phyloP scores from a whole-genome alignment of 202 grass and related monocot species.

The Zoysia matrella region DNA sequence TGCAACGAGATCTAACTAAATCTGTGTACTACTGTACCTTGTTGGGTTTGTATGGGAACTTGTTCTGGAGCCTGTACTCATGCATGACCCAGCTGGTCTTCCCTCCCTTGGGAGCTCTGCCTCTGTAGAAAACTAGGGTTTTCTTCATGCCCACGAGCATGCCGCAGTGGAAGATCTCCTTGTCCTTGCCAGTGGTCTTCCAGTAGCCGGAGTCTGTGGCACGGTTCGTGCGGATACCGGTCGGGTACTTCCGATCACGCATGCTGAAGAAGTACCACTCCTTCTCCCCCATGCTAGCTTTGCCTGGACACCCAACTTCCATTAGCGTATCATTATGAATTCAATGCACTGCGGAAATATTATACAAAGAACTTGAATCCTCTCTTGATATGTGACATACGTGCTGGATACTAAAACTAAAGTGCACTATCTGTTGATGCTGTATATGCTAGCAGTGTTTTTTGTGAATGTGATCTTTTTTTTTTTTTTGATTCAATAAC shows the following conservation, averaged over 20 bases:
- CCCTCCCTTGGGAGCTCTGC: slow-evolving; percentile 57
- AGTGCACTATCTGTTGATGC: too few relatives aligned
- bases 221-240: slow-evolving; percentile 60
- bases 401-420: too few relatives aligned
- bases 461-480: background rate
- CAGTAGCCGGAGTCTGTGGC: slow-evolving; percentile 67
- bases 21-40: slow-evolving; percentile 30
- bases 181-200: slow-evolving; percentile 71
- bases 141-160: slow-evolving; percentile 63
- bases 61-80: slow-evolving; percentile 65
- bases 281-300: slow-evolving; percentile 38
- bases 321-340: background rate
- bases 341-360: background rate
- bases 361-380: background rate
- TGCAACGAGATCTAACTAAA: background rate
- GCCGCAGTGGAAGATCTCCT: slow-evolving; percentile 59
- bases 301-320: background rate
- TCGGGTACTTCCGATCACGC: slow-evolving; percentile 63
- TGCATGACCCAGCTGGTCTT: slow-evolving; percentile 78
- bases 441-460: background rate
- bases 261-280: slow-evolving; percentile 76
- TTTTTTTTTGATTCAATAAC: too few relatives aligned
- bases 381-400: background rate
- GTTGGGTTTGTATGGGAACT: slow-evolving; percentile 61
- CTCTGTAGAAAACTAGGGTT: slow-evolving; percentile 63